Percentiles rank a stretch among this genome's conserved stretches.
Evolutionary conservation across 257 asterid species (phyloP).

Genomic region (Ballota nigra): DNA sequence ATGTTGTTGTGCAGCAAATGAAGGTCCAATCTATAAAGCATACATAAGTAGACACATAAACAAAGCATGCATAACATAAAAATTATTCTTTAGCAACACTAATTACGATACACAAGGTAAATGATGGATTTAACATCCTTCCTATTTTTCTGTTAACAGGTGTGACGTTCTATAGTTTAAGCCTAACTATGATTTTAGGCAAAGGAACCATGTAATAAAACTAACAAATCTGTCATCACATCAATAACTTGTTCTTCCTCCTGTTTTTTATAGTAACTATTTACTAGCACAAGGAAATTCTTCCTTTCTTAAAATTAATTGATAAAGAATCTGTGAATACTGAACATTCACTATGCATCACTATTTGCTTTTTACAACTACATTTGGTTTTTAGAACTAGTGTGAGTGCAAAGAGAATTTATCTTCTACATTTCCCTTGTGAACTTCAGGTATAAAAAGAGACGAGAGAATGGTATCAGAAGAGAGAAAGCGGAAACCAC

Average conservation of each 20-base stretch:
- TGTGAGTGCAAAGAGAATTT: not conserved
- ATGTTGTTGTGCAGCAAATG: slow-evolving; percentile 66
- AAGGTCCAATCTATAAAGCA: slow-evolving; percentile 63
- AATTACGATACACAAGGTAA: not conserved
- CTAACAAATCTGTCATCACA: not conserved
- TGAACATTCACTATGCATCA: not conserved
- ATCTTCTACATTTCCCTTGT: not conserved
- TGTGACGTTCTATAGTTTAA: not conserved
- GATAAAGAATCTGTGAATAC: not conserved
- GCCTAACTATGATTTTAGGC: not conserved
- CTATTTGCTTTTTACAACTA: no score
- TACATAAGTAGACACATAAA: slow-evolving; percentile 15
- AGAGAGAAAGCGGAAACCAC: not conserved
- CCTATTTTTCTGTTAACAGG: slow-evolving; percentile 1
- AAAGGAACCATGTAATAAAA: not conserved
- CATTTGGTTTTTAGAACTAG: not conserved
- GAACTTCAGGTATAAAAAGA: not conserved
- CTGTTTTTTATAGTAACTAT: not conserved
- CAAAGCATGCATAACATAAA: slow-evolving; percentile 2
- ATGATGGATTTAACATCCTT: not conserved
- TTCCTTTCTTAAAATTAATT: not conserved
- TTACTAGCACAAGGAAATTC: not conserved
- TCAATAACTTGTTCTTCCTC: slow-evolving; percentile 10
- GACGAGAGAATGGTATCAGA: not conserved
- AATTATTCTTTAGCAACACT: not conserved